Percentiles rank a stretch among this genome's conserved stretches.
Conservation (phyloP, 208 protist species). For the Acanthamoeba royreba region DNA sequence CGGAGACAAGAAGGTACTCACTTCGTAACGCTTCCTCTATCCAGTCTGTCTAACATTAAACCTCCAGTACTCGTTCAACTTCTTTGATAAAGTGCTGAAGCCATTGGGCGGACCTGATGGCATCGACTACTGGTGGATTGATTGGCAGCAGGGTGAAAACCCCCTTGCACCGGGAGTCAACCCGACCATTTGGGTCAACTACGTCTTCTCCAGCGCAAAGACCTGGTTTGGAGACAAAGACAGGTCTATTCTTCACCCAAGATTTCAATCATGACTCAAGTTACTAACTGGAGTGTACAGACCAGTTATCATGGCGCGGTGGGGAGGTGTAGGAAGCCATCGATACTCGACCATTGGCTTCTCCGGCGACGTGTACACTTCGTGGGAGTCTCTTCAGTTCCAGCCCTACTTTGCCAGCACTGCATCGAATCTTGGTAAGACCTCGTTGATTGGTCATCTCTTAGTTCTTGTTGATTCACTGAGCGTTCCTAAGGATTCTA, state of each 20-base stretch:
- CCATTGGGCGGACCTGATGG: neutral
- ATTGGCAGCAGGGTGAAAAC: neutral
- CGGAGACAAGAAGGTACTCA: neutral
- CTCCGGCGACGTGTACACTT: neutral
- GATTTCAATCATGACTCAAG: neutral
- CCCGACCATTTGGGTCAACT: conserved; percentile 29
- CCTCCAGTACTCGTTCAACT: neutral
- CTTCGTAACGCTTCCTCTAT: too few relatives aligned
- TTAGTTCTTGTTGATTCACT: too few relatives aligned
- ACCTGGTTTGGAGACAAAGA: neutral
- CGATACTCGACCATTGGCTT: conserved; percentile 8
- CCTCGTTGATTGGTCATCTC: too few relatives aligned
- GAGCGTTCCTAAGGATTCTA: neutral
- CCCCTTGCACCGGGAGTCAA: neutral
- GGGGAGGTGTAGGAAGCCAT: neutral
- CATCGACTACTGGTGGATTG: conserved; percentile 30
- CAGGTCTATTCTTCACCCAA: neutral
- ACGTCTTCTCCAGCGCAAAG: neutral
- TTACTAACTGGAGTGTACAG: too few relatives aligned
- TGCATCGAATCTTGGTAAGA: neutral
- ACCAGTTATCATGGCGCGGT: neutral
- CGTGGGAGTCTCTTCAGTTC: neutral
- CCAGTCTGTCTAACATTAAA: too few relatives aligned
- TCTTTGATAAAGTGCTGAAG: neutral
- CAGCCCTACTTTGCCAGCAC: conserved; percentile 25